Base-by-base conservation (phyloP, 805 yeast species). In the Kazachstania viticola region DNA sequence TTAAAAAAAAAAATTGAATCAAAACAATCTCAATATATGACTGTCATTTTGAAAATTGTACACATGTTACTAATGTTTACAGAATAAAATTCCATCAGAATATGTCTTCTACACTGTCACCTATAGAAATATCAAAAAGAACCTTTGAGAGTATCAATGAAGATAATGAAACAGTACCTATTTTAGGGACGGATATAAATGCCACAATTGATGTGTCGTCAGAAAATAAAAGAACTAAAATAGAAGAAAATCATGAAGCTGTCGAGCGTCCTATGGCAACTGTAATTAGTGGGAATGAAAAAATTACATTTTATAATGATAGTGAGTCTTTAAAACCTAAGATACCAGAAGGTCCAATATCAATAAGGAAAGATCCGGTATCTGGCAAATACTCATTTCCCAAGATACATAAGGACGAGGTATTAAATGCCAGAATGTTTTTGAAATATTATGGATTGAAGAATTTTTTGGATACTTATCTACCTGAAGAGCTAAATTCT, bases 381-480 rank as follows among this genome's bases (percentile, higher is more conserved):
- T 46, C 48, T 2, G 58, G 58, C 2, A 54, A 55, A 35, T 61
- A 55, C 45, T 37, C 44, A 3, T 41, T 56, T 14, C 69, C 68
- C 2, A 30, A 35, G 5, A 49, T 58, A n/a, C 54, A 70, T 2
- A 64, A 62, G 28, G 67, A 64, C 18, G 61, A 61, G 19, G 58
- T 69, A 11, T 48, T 62, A 6, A 62, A 58, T 29, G 71, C 74
- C 1, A 62, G 77, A 35, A 60, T 62, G 30, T 73, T 46, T 44
- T 55, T 85, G 32, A 79, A 78, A 45, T 49, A 57, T 3, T 52
- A 69, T 36, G 95, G 95, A 0, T 62, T 70, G 21, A 56, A 65
- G 37, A 52, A 58, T 35, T 84, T 84, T 44, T 50, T 83, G 27
- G 72, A 72, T 34, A 61, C 63, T 29, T 79, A 71, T 39, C 51